Percentiles rank a stretch among this genome's conserved stretches.
Evolutionary conservation across 2,329 filamentous ascomycete genomes (phyloP).

Genomic region (Chrysoporthe puriensis): DNA sequence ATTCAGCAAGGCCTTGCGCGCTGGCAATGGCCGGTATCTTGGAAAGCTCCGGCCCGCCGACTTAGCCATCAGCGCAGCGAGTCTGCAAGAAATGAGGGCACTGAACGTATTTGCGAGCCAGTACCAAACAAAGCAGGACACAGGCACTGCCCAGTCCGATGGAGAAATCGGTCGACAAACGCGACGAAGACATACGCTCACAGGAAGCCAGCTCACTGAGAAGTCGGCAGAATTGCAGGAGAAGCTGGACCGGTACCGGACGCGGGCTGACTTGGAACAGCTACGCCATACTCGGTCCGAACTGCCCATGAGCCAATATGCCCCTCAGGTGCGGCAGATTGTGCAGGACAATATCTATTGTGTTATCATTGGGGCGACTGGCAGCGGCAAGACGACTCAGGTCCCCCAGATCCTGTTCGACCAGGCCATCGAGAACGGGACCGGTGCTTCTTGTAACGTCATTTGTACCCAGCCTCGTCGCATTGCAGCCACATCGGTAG

Average conservation of each 20-base stretch:
- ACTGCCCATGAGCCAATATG: constrained; percentile 21
- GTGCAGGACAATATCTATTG: constrained; percentile 23
- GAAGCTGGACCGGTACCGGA: constrained; percentile 3
- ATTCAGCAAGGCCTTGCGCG: constrained; percentile 5
- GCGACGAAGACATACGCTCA: background rate
- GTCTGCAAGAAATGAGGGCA: background rate
- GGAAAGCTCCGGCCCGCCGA: background rate
- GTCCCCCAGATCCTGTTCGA: constrained; percentile 58
- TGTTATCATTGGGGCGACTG: constrained; percentile 26
- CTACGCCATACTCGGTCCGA: constrained; percentile 18
- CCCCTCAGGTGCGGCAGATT: constrained; percentile 14
- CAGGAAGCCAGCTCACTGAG: background rate
- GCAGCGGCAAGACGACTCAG: constrained; percentile 38
- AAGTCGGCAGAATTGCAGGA: constrained; percentile 1
- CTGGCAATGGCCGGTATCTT: constrained; percentile 13
- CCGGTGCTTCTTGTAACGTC: constrained; percentile 49
- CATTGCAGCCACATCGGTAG: constrained; percentile 51
- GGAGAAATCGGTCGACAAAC: background rate
- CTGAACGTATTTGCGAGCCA: background rate
- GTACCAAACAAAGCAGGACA: background rate
- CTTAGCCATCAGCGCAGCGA: background rate
- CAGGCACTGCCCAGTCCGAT: background rate
- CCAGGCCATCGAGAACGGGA: constrained; percentile 43
- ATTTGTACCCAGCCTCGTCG: constrained; percentile 54
- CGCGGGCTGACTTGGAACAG: constrained; percentile 3